phyloP scores from a whole-genome alignment of 2,329 filamentous ascomycete species.

The Fusarium sp. region DNA sequence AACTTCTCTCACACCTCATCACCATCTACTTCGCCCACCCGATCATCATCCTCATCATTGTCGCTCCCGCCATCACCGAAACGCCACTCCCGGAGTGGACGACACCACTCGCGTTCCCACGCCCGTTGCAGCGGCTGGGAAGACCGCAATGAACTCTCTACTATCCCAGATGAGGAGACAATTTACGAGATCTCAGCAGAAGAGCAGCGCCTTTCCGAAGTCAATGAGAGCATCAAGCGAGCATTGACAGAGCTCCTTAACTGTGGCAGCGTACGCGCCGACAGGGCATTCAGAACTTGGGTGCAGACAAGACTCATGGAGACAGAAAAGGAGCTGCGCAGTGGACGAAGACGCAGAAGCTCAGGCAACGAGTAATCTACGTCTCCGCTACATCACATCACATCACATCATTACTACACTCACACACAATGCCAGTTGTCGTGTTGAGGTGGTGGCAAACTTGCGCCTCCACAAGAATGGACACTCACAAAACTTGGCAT shows the following conservation, averaged over 20 bases:
- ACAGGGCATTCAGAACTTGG: conserved; percentile 67
- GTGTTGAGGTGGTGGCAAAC: conserved; percentile 31
- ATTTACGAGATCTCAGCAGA: conserved; percentile 64
- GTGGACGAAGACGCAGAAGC: conserved; percentile 64
- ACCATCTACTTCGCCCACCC: conserved; percentile 70
- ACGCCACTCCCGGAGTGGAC: conserved; percentile 55
- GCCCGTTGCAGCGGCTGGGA: conserved; percentile 54
- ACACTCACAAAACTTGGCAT: conserved; percentile 26
- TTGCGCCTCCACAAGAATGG: conserved; percentile 8
- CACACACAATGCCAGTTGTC: conserved; percentile 13
- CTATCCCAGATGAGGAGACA: conserved; percentile 62
- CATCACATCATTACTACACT: conserved; percentile 22
- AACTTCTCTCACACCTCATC: conserved; percentile 58
- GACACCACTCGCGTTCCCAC: conserved; percentile 46
- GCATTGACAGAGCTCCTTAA: conserved; percentile 73
- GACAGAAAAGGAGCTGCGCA: conserved; percentile 70
- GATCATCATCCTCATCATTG: conserved; percentile 64
- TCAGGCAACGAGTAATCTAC: conserved; percentile 48
- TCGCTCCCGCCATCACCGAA: conserved; percentile 64
- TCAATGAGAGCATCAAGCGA: conserved; percentile 73
- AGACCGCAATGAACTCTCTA: conserved; percentile 53
- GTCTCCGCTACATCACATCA: conserved; percentile 6
- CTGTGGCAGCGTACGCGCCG: conserved; percentile 66
- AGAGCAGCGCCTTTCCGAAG: conserved; percentile 66
- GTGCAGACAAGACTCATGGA: conserved; percentile 71